phyloP scores from a whole-genome alignment of 2,329 filamentous ascomycete genomes.

The Penicillium paneum region DNA sequence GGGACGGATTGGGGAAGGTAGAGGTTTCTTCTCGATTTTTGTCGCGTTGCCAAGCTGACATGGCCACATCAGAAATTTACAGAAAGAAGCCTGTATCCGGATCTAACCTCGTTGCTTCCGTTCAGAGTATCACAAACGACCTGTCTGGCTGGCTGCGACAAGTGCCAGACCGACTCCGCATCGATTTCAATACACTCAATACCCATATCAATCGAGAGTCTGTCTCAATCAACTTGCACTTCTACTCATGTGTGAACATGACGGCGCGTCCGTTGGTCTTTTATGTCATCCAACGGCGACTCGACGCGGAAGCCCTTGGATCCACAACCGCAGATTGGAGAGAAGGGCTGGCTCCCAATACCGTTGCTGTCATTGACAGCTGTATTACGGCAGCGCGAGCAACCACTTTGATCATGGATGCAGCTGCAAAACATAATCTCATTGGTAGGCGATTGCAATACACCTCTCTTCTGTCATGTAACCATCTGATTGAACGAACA shows the following conservation, averaged over 20 bases:
- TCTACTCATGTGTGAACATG: conserved; percentile 59
- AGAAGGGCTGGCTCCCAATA: conserved; percentile 48
- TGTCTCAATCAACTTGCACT: conserved; percentile 54
- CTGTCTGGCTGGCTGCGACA: conserved; percentile 52
- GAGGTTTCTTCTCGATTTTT: neutral
- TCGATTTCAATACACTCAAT: conserved; percentile 48
- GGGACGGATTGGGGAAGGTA: conserved; percentile 47
- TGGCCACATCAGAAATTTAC: conserved; percentile 43
- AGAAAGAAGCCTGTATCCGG: conserved; percentile 49
- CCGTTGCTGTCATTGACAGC: conserved; percentile 52
- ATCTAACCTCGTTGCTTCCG: conserved; percentile 48
- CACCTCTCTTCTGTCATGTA: neutral
- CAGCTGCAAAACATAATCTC: conserved; percentile 50
- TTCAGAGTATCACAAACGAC: conserved; percentile 51
- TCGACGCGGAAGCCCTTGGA: conserved; percentile 36
- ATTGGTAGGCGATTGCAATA: conserved; percentile 40
- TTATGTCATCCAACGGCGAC: conserved; percentile 51
- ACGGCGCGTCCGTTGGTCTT: conserved; percentile 54
- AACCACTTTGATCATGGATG: conserved; percentile 50
- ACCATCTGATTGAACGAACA: neutral
- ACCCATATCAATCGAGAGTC: conserved; percentile 47
- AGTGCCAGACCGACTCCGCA: conserved; percentile 48
- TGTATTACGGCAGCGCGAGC: conserved; percentile 52
- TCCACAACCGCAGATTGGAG: conserved; percentile 46
- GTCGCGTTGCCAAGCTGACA: neutral